Base-by-base conservation (phyloP, 2,329 filamentous ascomycete genomes). In the Fusarium transvaalense region DNA sequence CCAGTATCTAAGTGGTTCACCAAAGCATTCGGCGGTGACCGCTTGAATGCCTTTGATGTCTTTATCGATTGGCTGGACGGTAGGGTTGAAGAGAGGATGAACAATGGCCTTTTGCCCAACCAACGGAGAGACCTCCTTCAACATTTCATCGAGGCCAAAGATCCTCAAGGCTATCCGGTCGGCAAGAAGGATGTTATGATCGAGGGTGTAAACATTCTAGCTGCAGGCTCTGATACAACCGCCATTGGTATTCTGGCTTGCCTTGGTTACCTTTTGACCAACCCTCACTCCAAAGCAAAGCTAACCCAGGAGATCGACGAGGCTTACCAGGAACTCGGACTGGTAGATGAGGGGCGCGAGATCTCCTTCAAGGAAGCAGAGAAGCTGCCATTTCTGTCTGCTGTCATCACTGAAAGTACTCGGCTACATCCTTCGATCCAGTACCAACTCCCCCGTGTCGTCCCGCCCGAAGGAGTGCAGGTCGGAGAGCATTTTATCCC, bases 151-250 rank as follows among this genome's bases (percentile, higher is more conserved):
- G 64, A 66, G 17, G 61, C 46, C 3, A 66, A 64, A 12, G 52
- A 61, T 32, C 47, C 43, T 1, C 42, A 31, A 3, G 61, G 61
- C 1, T 17, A 21, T 6, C 56, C 47, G 5, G 56, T 56, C 4
- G 34, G 37, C 4, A 66, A 66, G 15, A 21, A 21, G 2, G 61
- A 66, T 2, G 61, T 64, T 15, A 55, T 66, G 52, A 66, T 66
- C 13, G 64, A 66, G 8, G 64, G 60, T 5, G 64, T 66, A 0
- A 66, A 66, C 10, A 57, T 64, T 10, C 47, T 66, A 2, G 64
- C 54, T 5, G 64, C 60, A 10, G 64, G 64, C 13, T 62, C 64
- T 19, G 60, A 66, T 34, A 66, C 60, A 10, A 66, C 61, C 3
- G 48, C 64, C 4, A 57, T 60, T 14, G 39, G 51, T 3, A 66